These are phyloP conservation scores for Aspergillus latus DNA, from an alignment of 2,329 filamentous ascomycete genomes.

Conservation along the genomic window DNA sequence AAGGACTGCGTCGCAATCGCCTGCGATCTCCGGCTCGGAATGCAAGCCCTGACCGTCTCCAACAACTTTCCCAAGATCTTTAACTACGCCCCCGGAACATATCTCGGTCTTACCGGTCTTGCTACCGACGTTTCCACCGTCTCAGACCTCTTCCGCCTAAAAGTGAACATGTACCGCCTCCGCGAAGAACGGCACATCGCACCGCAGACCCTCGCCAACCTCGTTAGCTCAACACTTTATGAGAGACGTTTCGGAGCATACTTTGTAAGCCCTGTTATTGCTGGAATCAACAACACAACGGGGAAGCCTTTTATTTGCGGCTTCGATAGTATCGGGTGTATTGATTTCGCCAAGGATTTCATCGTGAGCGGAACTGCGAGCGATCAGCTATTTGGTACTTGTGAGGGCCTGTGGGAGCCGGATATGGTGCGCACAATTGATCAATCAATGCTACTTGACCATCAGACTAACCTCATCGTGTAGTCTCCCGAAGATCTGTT, in stretches of 20 bases:
- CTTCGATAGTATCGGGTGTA: conserved; percentile 98
- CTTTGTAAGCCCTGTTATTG: conserved; percentile 93
- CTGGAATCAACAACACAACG: conserved; percentile 90
- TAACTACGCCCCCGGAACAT: conserved; percentile 85
- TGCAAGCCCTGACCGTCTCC: conserved; percentile 94
- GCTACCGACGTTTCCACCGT: conserved; percentile 95
- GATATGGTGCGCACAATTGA: conserved; percentile 69
- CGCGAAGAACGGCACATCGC: conserved; percentile 97
- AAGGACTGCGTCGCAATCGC: conserved; percentile 99
- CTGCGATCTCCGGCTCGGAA: conserved; percentile 95
- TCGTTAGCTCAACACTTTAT: conserved; percentile 87
- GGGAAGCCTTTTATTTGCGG: conserved; percentile 97
- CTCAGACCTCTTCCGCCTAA: conserved; percentile 96
- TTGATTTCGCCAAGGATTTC: conserved; percentile 99
- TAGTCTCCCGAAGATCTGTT: conserved; percentile 84
- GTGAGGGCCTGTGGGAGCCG: conserved; percentile 96
- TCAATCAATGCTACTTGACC: not conserved
- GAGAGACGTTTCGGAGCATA: conserved; percentile 97
- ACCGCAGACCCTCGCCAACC: conserved; percentile 92
- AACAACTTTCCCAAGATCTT: conserved; percentile 99
- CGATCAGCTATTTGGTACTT: conserved; percentile 98
- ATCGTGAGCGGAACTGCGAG: conserved; percentile 95
- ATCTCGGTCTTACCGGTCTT: conserved; percentile 91
- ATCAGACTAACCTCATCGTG: conserved; percentile 3
- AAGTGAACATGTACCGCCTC: conserved; percentile 99